Conservation (phyloP, 148 eudicot species). For the Persicaria maculosa region DNA sequence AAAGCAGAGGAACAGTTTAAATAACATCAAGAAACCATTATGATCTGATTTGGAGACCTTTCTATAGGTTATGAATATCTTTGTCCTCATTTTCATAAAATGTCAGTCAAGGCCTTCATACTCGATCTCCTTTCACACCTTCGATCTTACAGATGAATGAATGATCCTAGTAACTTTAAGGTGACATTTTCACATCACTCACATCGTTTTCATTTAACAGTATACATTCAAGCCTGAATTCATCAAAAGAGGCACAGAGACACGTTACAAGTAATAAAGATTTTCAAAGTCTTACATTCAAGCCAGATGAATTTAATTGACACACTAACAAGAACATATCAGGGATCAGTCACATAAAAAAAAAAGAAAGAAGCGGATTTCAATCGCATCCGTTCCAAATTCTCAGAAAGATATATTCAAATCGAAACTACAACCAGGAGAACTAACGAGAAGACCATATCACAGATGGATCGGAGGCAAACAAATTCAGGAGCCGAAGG, state of each 20-base stretch:
- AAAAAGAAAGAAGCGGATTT: no score
- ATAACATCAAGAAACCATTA: not conserved
- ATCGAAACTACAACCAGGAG: not conserved
- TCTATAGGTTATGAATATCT: no score
- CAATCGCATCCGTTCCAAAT: no score
- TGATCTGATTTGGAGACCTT: not conserved
- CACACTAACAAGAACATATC: not conserved
- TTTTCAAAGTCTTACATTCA: no score
- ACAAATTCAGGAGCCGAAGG: not conserved
- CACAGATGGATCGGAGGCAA: not conserved
- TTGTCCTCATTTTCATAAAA: not conserved
- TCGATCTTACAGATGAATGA: not conserved
- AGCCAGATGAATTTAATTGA: no score
- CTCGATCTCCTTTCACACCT: no score
- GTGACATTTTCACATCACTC: not conserved
- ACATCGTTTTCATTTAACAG: not conserved
- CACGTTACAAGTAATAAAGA: no score
- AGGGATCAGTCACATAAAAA: not conserved
- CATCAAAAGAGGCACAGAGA: not conserved
- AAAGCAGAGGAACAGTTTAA: not conserved
- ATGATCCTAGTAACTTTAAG: not conserved
- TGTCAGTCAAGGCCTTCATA: not conserved
- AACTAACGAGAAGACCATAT: not conserved
- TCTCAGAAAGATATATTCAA: no score
- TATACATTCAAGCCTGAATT: not conserved